Conservation (phyloP, 352 stramenopile genomes). For the Thalassiosira hispida region DNA sequence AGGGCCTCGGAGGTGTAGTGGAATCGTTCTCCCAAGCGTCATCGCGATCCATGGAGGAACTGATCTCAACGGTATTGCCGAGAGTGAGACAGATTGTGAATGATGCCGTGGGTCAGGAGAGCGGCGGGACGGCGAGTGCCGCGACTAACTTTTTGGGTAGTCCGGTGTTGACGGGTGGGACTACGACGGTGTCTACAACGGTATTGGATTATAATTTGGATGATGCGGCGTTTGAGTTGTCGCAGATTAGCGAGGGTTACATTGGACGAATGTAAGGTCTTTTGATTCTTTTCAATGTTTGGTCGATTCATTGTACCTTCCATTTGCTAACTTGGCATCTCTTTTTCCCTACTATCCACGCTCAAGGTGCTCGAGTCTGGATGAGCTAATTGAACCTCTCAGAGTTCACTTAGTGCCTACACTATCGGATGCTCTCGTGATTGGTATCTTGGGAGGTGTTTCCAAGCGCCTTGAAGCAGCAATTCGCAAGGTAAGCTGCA, state of each 20-base stretch:
- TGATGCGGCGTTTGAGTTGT: slow-evolving; percentile 75
- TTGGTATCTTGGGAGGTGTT: slow-evolving; percentile 69
- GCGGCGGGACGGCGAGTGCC: slow-evolving; percentile 14
- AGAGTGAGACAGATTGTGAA: slow-evolving; percentile 78
- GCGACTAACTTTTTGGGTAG: slow-evolving; percentile 58
- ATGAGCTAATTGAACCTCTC: slow-evolving; percentile 74
- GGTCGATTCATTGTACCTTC: background rate
- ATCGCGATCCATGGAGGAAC: slow-evolving; percentile 60
- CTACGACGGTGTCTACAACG: slow-evolving; percentile 37
- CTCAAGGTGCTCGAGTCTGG: slow-evolving; percentile 66
- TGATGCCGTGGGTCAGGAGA: slow-evolving; percentile 72
- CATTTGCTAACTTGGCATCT: background rate
- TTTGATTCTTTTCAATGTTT: background rate
- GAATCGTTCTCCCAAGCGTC: slow-evolving; percentile 65
- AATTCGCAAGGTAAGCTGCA: slow-evolving; percentile 63
- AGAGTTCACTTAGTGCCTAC: slow-evolving; percentile 66
- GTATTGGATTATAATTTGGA: slow-evolving; percentile 83
- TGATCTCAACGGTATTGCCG: slow-evolving; percentile 71
- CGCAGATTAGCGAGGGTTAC: slow-evolving; percentile 79
- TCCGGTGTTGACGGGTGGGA: slow-evolving; percentile 38
- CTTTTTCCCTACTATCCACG: slow-evolving; percentile 18
- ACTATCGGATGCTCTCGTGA: slow-evolving; percentile 68
- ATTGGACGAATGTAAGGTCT: slow-evolving; percentile 58
- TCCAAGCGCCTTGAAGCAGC: slow-evolving; percentile 76
- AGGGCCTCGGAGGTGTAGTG: slow-evolving; percentile 59